Conservation (phyloP, 805 yeast genomes). For the Clavispora phyllophila region DNA sequence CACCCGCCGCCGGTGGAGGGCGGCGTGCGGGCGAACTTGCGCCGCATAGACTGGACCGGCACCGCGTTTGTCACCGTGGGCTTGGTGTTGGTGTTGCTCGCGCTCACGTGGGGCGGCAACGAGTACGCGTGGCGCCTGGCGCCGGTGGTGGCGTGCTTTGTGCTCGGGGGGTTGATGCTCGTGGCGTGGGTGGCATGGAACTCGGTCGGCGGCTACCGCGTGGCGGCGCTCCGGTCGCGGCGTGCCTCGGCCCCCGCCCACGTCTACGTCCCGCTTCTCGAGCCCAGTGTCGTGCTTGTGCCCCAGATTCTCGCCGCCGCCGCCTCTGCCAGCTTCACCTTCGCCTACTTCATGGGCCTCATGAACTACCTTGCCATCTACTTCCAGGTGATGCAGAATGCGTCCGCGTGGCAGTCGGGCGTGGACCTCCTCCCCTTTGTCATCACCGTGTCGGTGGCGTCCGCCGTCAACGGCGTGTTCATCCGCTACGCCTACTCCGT, state of each 20-base stretch:
- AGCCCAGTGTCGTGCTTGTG: constrained; percentile 34
- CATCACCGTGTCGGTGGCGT: constrained; percentile 27
- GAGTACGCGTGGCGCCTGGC: constrained; percentile 51
- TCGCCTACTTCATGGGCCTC: constrained; percentile 36
- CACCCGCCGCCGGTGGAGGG: constrained; percentile 46
- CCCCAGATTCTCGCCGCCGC: constrained; percentile 35
- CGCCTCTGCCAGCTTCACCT: constrained; percentile 30
- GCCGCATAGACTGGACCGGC: constrained; percentile 47
- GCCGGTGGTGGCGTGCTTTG: constrained; percentile 45
- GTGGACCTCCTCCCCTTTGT: constrained; percentile 33
- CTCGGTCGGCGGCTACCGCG: neutral
- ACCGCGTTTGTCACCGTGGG: constrained; percentile 39
- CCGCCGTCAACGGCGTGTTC: constrained; percentile 28
- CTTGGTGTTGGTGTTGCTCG: constrained; percentile 42
- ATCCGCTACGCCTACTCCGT: constrained; percentile 24
- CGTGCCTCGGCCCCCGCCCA: too few relatives aligned
- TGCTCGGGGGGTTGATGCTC: constrained; percentile 39
- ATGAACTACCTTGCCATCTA: constrained; percentile 32
- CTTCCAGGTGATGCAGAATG: constrained; percentile 35
- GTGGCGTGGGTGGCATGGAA: constrained; percentile 36
- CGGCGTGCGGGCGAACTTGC: constrained; percentile 30
- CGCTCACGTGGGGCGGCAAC: constrained; percentile 51
- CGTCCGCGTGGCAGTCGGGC: constrained; percentile 34
- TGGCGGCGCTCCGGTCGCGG: neutral
- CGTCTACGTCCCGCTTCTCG: constrained; percentile 42